Base-by-base conservation (phyloP, 2,329 filamentous ascomycete genomes). In the Apiospora aurea region DNA sequence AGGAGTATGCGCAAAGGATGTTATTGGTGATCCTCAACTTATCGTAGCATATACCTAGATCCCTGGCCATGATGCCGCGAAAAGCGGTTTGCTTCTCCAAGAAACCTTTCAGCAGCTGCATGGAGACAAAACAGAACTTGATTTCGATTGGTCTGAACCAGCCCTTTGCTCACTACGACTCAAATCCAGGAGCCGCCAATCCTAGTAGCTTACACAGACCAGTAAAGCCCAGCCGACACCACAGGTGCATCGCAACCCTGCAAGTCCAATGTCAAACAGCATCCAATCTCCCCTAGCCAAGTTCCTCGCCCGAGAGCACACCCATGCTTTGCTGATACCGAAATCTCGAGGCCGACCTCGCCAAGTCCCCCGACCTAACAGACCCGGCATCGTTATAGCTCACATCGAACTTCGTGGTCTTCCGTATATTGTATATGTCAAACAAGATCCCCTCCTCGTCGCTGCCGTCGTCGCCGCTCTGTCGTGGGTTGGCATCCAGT, bases 281-380 rank as follows among this genome's bases (percentile, higher is more conserved):
- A 7, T 4, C 4, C 49, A 26, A 13, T 13, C 49, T 51, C 49
- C 11, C 16, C 6, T 14, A 57, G 1, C 16, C 18, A 61, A 11
- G 8, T 29, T 41, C 41, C 21, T 64, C 8, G 21, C 34, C n/a
- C 0, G 57, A 64, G 1, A 64, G 13, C 4, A 18, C 57, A 5
- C 57, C 21, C 57, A 64, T 64, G 34, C 57, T 64, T 18, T 64
- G 57, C 57, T 64, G 34, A n/a, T 64, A 64, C 16, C 57, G 57
- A n/a, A 24, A 64, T 10, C 41, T 38, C 3, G 57, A 64, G 11
- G 57, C 57, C 34, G 57, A 64, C 11, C 57, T 21, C 18, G 34
- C 57, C 57, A 41, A 8, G 11, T 64, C 21, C 34, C 57, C 57
- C 10, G 57, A 64, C n/a, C 57, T 34, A 2, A 64, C 21, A 4